Conservation (phyloP, 2,329 filamentous ascomycete species). For the Periglandula ipomoeae region DNA sequence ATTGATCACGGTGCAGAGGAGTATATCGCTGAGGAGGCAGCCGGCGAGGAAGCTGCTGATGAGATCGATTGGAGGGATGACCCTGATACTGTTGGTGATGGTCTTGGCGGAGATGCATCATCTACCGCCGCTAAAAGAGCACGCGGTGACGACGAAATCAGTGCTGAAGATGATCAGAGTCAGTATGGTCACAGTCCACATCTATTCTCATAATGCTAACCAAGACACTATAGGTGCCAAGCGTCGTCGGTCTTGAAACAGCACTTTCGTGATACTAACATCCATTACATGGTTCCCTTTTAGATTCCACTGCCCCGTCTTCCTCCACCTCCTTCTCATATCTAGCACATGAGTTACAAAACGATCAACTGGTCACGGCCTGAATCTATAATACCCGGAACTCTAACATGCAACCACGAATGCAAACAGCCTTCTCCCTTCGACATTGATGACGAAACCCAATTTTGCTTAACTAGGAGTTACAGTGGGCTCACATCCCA, state of each 20-base stretch:
- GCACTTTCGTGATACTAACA: conserved; percentile 5
- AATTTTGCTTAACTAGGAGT: not conserved
- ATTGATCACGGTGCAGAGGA: not conserved
- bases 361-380: not conserved
- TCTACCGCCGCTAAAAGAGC: conserved; percentile 9
- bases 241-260: conserved; percentile 12
- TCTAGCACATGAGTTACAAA: not conserved
- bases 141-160: conserved; percentile 11
- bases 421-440: not conserved
- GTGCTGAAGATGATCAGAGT: conserved; percentile 11
- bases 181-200: not conserved
- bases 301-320: not conserved
- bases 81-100: conserved; percentile 1
- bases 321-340: not conserved
- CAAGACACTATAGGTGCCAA: conserved; percentile 10
- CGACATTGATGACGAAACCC: not conserved
- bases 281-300: not conserved
- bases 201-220: conserved; percentile 6
- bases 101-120: conserved; percentile 3
- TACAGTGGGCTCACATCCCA: not conserved
- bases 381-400: not conserved
- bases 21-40: not conserved
- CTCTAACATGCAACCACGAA: not conserved
- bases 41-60: conserved; percentile 3
- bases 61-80: conserved; percentile 15